A percentile compares a stretch with the other conserved stretches of the same genome.
phyloP scores from a whole-genome alignment of 1,139 yeast species.

The Candida anutae region DNA sequence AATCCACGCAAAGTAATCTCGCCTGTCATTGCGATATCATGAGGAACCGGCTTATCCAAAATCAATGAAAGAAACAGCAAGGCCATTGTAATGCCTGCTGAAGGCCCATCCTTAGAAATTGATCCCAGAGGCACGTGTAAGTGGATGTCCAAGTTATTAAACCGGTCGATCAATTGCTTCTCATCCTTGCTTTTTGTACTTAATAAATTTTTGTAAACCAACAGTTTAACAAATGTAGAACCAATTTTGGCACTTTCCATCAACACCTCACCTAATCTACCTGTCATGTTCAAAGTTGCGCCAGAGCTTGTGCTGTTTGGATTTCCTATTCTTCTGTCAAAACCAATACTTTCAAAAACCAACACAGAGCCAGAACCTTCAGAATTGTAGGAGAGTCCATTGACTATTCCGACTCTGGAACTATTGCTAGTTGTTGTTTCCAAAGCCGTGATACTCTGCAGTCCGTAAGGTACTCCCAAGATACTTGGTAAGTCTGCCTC shows the following conservation, averaged over 20 bases:
- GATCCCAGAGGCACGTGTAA: constrained; percentile 90
- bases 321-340: constrained; percentile 17
- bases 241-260: constrained; percentile 82
- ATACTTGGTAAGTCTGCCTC: constrained; percentile 41
- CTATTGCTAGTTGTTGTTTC: constrained; percentile 10
- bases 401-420: constrained; percentile 58
- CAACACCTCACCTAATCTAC: constrained; percentile 75
- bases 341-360: constrained; percentile 71
- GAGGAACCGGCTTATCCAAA: constrained; percentile 58
- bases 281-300: constrained; percentile 59
- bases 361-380: constrained; percentile 84
- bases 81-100: constrained; percentile 90
- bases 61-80: constrained; percentile 69
- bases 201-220: constrained; percentile 31
- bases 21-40: constrained; percentile 84
- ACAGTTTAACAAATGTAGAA: constrained; percentile 61
- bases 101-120: constrained; percentile 85
- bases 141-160: constrained; percentile 58
- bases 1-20: constrained; percentile 84
- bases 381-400: constrained; percentile 82
- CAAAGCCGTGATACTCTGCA: constrained; percentile 10
- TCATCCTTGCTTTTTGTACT: constrained; percentile 16
- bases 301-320: constrained; percentile 25
- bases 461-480: constrained; percentile 42
- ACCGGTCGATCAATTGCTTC: constrained; percentile 29